Conservation (phyloP, 176 grass and related monocot species). For the Oryza meyeriana region DNA sequence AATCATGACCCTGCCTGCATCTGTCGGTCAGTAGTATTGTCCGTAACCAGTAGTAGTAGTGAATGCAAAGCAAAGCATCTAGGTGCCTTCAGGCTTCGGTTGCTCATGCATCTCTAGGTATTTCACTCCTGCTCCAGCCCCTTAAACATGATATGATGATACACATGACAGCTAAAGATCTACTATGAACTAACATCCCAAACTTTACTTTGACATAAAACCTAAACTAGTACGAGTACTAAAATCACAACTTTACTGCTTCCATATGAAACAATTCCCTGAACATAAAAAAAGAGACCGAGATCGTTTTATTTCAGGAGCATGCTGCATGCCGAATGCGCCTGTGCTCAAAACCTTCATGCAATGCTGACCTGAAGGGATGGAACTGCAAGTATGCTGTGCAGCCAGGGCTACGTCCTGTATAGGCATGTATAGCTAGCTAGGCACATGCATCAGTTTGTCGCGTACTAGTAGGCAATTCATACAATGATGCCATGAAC, state of each 20-base stretch:
- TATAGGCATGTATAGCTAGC: background rate
- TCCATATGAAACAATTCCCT: background rate
- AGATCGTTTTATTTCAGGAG: background rate
- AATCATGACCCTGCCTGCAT: background rate
- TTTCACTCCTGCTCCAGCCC: background rate
- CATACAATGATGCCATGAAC: constrained; percentile 15
- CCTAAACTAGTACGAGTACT: background rate
- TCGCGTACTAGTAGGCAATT: background rate
- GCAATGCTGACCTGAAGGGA: no score
- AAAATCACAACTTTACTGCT: background rate
- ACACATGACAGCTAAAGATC: background rate
- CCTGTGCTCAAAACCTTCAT: background rate
- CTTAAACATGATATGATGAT: background rate
- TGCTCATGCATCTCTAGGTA: background rate
- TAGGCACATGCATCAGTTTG: constrained; percentile 17
- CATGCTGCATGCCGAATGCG: background rate
- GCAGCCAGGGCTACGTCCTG: background rate
- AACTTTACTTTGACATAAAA: background rate
- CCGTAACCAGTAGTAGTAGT: background rate
- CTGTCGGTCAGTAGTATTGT: background rate
- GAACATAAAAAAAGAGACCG: background rate
- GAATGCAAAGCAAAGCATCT: background rate
- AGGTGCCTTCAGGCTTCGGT: background rate
- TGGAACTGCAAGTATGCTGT: background rate
- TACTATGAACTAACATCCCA: background rate